A percentile compares a stretch with the other conserved stretches of the same genome.
phyloP scores from a whole-genome alignment of 257 asterid genomes.

The Phtheirospermum japonicum region DNA sequence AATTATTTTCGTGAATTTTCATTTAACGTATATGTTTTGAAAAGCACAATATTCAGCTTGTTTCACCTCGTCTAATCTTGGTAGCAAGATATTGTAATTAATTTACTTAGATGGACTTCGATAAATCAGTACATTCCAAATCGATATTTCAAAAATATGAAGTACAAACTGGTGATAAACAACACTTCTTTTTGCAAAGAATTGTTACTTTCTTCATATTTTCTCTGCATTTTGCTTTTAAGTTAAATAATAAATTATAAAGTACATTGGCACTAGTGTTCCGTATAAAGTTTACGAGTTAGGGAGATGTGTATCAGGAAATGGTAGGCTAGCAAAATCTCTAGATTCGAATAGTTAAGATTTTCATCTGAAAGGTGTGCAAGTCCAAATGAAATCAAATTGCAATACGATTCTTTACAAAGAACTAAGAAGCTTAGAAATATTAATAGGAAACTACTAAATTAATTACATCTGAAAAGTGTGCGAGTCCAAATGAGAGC shows the following conservation, averaged over 20 bases:
- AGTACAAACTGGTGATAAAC: constrained; percentile 4
- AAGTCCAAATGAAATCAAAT: neutral
- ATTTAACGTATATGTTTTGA: neutral
- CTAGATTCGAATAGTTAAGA: neutral
- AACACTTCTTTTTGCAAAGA: neutral
- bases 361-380: neutral
- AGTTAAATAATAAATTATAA: neutral
- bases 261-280: neutral
- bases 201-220: neutral
- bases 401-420: neutral
- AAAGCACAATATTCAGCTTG: neutral
- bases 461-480: too few relatives aligned
- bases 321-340: neutral
- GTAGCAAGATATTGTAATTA: neutral
- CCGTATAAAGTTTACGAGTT: neutral
- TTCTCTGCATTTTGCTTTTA: neutral
- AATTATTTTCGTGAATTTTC: neutral
- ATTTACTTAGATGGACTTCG: neutral
- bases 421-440: too few relatives aligned
- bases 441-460: too few relatives aligned
- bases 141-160: too few relatives aligned
- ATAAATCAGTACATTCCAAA: too few relatives aligned
- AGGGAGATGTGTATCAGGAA: neutral
- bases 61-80: neutral
- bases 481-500: too few relatives aligned